Evolutionary conservation across 805 yeast genomes (phyloP).

Genomic region (Scheffersomyces stipitis): DNA sequence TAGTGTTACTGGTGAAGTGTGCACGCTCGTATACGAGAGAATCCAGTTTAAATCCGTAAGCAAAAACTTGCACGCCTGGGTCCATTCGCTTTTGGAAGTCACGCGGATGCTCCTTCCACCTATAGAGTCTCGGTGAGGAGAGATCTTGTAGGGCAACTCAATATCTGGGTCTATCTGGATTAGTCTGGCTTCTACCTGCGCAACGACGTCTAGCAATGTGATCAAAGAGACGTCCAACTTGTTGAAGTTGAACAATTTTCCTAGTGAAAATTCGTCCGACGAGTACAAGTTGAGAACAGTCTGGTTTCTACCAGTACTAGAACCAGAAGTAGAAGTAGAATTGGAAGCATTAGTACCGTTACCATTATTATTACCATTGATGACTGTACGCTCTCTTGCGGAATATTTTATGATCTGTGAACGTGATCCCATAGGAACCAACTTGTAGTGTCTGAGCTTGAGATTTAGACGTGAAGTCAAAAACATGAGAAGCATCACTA

Average conservation of each 20-base stretch:
- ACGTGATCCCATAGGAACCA: slow-evolving; percentile 82
- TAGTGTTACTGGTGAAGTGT: slow-evolving; percentile 13
- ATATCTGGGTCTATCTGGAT: slow-evolving; percentile 50
- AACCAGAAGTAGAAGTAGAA: background rate
- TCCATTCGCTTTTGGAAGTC: slow-evolving; percentile 80
- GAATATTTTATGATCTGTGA: slow-evolving; percentile 68
- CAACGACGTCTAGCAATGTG: slow-evolving; percentile 64
- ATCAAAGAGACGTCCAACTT: slow-evolving; percentile 80
- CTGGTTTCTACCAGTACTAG: slow-evolving; percentile 21
- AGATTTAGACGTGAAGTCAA: slow-evolving; percentile 57
- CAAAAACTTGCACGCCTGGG: slow-evolving; percentile 80
- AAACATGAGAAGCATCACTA: slow-evolving; percentile 67
- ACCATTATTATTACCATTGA: background rate
- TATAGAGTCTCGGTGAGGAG: slow-evolving; percentile 55
- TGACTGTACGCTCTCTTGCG: no score
- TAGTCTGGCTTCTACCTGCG: slow-evolving; percentile 47
- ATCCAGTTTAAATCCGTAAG: slow-evolving; percentile 82
- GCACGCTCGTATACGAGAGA: slow-evolving; percentile 63
- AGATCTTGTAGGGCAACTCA: slow-evolving; percentile 74
- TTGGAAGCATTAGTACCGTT: background rate
- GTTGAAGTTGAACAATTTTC: slow-evolving; percentile 69
- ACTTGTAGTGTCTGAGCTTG: slow-evolving; percentile 55
- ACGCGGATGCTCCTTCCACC: slow-evolving; percentile 69
- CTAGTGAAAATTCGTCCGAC: slow-evolving; percentile 70
- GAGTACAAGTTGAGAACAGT: slow-evolving; percentile 58